Evolutionary conservation across 371 early-diverging fungal genomes (phyloP).

Genomic region (Lichtheimia ramosa): DNA sequence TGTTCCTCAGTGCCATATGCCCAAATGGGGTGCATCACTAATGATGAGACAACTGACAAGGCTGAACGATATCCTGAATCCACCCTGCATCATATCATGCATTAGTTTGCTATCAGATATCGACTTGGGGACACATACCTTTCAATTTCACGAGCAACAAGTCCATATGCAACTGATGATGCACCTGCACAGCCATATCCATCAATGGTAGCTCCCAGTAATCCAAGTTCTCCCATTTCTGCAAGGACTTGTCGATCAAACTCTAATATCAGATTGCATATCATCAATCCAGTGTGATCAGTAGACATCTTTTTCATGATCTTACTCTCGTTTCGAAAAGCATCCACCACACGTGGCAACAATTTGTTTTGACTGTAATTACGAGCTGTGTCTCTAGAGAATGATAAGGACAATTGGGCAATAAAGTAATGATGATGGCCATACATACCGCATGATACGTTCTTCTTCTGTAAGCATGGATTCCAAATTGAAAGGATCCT

Average conservation of each 20-base stretch:
- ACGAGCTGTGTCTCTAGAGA: conserved; percentile 74
- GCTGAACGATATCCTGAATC: conserved; percentile 97
- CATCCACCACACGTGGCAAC: conserved; percentile 81
- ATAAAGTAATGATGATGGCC: background rate
- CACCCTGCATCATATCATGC: conserved; percentile 52
- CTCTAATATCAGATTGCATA: conserved; percentile 30
- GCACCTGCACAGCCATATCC: conserved; percentile 97
- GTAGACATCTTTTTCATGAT: conserved; percentile 5
- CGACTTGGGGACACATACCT: conserved; percentile 38
- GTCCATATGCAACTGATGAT: conserved; percentile 95
- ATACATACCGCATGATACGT: conserved; percentile 62
- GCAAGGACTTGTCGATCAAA: conserved; percentile 90
- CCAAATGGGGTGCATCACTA: conserved; percentile 98
- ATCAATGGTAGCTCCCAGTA: conserved; percentile 93
- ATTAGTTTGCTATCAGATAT: background rate
- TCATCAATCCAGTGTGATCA: background rate
- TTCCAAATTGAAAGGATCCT: conserved; percentile 86
- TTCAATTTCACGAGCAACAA: conserved; percentile 96
- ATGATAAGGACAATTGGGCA: background rate
- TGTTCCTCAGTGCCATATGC: conserved; percentile 92
- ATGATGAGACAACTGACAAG: conserved; percentile 97
- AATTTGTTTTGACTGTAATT: conserved; percentile 90
- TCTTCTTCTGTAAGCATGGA: conserved; percentile 89
- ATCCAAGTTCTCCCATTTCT: conserved; percentile 94
- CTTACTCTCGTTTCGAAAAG: conserved; percentile 85